Percentiles rank a stretch among this genome's conserved stretches.
These are phyloP conservation scores for Ustilago vetiveriae DNA, from an alignment of 1,284 basidiomycete genomes.

Conservation along the genomic window DNA sequence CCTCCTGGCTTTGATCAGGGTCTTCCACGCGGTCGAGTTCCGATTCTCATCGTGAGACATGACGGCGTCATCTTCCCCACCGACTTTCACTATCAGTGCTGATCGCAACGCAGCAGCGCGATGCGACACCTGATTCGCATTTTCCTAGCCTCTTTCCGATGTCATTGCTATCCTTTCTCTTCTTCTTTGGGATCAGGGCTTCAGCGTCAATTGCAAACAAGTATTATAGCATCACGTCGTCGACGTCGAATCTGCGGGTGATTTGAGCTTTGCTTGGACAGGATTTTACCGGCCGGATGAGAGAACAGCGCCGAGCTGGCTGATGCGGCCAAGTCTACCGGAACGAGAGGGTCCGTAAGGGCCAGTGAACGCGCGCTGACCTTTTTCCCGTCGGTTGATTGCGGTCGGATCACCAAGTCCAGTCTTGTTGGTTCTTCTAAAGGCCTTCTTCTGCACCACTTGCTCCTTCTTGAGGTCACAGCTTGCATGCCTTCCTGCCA, in stretches of 20 bases:
- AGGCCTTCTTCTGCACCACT: too few relatives aligned
- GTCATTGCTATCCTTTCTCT: background rate
- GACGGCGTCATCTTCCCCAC: conserved; percentile 93
- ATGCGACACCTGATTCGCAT: background rate
- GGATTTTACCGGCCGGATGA: background rate
- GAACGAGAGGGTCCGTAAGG: background rate
- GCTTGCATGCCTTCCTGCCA: too few relatives aligned
- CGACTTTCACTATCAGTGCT: conserved; percentile 49
- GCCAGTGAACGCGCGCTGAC: background rate
- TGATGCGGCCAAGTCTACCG: background rate
- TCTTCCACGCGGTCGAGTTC: conserved; percentile 69
- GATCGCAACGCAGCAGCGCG: conserved; percentile 3
- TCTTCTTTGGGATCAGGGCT: background rate
- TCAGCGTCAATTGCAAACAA: background rate
- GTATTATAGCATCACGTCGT: background rate
- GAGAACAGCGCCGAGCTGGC: background rate
- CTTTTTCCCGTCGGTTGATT: too few relatives aligned
- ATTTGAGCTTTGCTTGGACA: too few relatives aligned
- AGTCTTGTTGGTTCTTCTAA: too few relatives aligned
- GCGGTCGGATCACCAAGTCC: too few relatives aligned
- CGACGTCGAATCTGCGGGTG: background rate
- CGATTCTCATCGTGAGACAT: conserved; percentile 83
- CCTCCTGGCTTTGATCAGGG: conserved; percentile 47
- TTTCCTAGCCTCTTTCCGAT: background rate
- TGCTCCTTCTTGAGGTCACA: too few relatives aligned